These are phyloP conservation scores for Kodamaea fungicola DNA, from an alignment of 1,139 yeast genomes.

Conservation along the genomic window DNA sequence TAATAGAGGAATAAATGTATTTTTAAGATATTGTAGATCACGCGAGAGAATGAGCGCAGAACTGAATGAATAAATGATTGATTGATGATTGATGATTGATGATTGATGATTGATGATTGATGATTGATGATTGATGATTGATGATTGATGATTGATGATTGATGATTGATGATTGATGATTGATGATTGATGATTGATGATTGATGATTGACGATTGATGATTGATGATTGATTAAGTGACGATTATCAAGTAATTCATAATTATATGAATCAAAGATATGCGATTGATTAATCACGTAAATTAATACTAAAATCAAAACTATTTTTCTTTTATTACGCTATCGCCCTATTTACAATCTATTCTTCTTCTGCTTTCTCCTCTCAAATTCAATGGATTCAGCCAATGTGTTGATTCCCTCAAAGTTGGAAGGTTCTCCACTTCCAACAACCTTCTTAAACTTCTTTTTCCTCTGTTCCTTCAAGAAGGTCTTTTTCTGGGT, in stretches of 20 bases:
- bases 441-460: constrained; percentile 38
- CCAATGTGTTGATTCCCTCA: constrained; percentile 28
- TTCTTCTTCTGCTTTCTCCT: constrained; percentile 35
- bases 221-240: no score
- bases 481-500: constrained; percentile 40
- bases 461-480: constrained; percentile 41
- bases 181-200: no score
- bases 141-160: no score
- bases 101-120: no score
- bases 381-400: constrained; percentile 35
- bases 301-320: no score
- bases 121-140: no score
- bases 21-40: not conserved
- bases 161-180: no score
- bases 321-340: constrained; percentile 10
- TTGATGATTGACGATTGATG: no score
- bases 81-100: not conserved
- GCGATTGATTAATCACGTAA: no score
- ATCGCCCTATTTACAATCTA: constrained; percentile 11
- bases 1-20: constrained; percentile 7
- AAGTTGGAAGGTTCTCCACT: constrained; percentile 31
- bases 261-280: no score
- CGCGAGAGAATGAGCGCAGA: not conserved
- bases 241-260: no score
- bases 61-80: not conserved